Conservation (phyloP, 208 protist genomes). For the Angomonas desouzai region DNA sequence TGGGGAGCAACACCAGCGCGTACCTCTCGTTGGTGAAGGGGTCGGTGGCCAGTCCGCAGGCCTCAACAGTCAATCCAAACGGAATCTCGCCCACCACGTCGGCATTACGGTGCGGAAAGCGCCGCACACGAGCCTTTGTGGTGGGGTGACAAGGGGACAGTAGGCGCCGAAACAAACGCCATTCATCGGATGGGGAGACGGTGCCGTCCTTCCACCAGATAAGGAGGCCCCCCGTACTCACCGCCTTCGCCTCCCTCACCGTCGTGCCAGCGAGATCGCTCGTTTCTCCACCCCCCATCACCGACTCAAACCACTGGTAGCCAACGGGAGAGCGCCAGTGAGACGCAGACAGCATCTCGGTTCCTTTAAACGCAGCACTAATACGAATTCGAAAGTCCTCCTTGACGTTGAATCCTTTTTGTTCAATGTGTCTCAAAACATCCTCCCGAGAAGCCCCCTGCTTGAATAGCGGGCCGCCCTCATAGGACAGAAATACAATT, state of each 20-base stretch:
- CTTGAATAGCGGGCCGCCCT: neutral
- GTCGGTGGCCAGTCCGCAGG: constrained; percentile 47
- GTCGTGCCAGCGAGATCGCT: neutral
- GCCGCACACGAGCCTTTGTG: constrained; percentile 53
- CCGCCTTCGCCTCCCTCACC: constrained; percentile 57
- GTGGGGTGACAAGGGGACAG: constrained; percentile 40
- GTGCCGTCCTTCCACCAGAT: constrained; percentile 52
- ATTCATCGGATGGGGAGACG: constrained; percentile 41
- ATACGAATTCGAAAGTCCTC: neutral
- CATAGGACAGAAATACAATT: constrained; percentile 2
- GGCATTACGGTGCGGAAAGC: constrained; percentile 58
- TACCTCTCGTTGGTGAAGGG: constrained; percentile 62
- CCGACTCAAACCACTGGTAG: neutral
- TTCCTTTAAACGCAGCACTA: neutral
- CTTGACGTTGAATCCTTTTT: neutral
- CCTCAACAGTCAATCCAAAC: constrained; percentile 43
- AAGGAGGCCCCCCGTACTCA: constrained; percentile 41
- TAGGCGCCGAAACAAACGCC: constrained; percentile 42
- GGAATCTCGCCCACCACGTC: constrained; percentile 70
- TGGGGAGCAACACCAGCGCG: constrained; percentile 52
- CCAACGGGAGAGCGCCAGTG: neutral
- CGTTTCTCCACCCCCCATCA: neutral
- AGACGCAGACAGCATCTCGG: neutral
- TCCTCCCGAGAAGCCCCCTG: neutral
- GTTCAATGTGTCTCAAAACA: neutral